Conservation (phyloP, 352 stramenopile genomes). For the Phytophthora pluvialis region DNA sequence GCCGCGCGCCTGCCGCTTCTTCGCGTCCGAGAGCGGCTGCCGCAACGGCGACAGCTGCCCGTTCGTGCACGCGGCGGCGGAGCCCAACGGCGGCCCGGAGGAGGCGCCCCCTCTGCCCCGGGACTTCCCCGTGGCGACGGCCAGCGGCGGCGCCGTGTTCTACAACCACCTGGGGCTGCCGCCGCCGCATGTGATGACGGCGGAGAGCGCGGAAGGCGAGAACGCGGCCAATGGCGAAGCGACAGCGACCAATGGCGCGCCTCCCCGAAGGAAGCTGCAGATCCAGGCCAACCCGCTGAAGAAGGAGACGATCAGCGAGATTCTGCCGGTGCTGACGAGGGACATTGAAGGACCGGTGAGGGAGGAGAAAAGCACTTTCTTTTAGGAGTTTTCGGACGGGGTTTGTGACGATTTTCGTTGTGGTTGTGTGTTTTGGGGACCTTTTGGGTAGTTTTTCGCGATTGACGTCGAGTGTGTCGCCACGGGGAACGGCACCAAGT, state of each 20-base stretch:
- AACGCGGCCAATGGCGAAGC: conserved; percentile 19
- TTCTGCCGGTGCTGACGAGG: conserved; percentile 73
- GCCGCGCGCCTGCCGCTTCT: conserved; percentile 62
- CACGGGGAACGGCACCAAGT: conserved; percentile 82
- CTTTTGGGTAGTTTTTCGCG: conserved; percentile 89
- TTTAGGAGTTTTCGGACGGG: background rate
- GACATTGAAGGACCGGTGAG: conserved; percentile 80
- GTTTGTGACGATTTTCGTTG: conserved; percentile 9
- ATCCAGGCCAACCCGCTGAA: conserved; percentile 76
- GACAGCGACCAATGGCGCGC: conserved; percentile 14
- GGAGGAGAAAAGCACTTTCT: background rate
- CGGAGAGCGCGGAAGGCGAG: conserved; percentile 13
- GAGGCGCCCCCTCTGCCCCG: conserved; percentile 20
- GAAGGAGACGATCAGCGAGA: conserved; percentile 79
- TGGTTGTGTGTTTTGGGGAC: too few relatives aligned
- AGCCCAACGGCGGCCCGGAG: conserved; percentile 11
- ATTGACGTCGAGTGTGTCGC: conserved; percentile 95
- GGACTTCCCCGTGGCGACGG: conserved; percentile 30
- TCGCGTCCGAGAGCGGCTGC: conserved; percentile 54
- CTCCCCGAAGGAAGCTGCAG: conserved; percentile 54
- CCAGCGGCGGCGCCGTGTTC: conserved; percentile 35
- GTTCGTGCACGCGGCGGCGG: conserved; percentile 49
- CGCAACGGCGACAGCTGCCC: conserved; percentile 69
- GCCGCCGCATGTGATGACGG: conserved; percentile 37
- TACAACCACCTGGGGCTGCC: conserved; percentile 39